Evolutionary conservation across 805 yeast species (phyloP).

Genomic region (Candida nitratophila): DNA sequence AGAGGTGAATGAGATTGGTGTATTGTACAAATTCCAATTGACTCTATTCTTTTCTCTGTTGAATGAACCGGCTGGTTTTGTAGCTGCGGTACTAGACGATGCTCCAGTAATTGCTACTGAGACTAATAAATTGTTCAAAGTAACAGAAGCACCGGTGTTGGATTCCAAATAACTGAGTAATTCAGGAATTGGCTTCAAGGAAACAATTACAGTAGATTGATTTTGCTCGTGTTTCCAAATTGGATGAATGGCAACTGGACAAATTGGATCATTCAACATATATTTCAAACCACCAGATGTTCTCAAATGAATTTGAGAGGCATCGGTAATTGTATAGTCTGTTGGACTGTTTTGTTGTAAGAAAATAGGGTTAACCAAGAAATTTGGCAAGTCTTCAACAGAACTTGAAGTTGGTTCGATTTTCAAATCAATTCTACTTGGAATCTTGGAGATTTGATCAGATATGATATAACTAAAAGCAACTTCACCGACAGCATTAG

Average conservation of each 20-base stretch:
- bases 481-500: conserved; percentile 76
- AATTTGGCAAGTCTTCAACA: conserved; percentile 27
- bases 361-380: conserved; percentile 46
- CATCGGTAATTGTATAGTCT: conserved; percentile 36
- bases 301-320: conserved; percentile 46
- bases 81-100: conserved; percentile 64
- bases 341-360: conserved; percentile 34
- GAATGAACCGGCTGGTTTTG: conserved; percentile 90
- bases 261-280: conserved; percentile 40
- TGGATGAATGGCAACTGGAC: conserved; percentile 71
- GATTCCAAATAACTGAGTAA: conserved; percentile 29
- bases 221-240: conserved; percentile 84
- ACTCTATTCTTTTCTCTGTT: conserved; percentile 80
- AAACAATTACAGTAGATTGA: conserved; percentile 81
- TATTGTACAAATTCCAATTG: conserved; percentile 61
- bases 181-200: conserved; percentile 49
- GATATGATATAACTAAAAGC: conserved; percentile 61
- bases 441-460: conserved; percentile 25
- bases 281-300: conserved; percentile 82
- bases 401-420: conserved; percentile 33
- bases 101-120: conserved; percentile 60
- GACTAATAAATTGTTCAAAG: conserved; percentile 52
- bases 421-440: conserved; percentile 33
- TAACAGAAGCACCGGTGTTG: conserved; percentile 25
- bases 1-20: conserved; percentile 31